Base-by-base conservation (phyloP, 257 asterid genomes). In the Penstemon barbatus region DNA sequence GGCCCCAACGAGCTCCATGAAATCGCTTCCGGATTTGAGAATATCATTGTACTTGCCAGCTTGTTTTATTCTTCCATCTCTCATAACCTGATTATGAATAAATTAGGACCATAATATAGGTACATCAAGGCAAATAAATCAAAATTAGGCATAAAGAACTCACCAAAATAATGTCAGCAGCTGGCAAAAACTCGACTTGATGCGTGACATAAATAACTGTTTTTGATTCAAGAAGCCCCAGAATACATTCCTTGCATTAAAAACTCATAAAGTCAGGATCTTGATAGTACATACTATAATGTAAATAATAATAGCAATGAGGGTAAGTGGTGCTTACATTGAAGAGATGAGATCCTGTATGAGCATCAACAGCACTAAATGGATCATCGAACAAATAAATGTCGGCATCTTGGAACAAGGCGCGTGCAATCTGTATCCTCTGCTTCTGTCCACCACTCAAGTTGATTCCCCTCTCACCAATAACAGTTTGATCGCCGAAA, bases 401-500 rank as follows among this genome's bases (percentile, higher is more conserved):
- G 51, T 88, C 92, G 4, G 92, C 95, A 71, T 92, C 92, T 70
- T 92, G 95, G 71, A 85, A 90, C 7, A 86, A 72, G 33, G 97
- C 96, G 6, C 98, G 87, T 7, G 98, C 97, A 69, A 92, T 88
- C 77, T 92, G 98, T 70, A 89, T 82, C 75, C 97, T 79, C 77
- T 89, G 97, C 74, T 89, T 92, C 84, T 87, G 97, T 13, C 97
- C 97, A 18, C 95, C 97, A 49, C 98, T 90, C 83, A 89, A 81
- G 71, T 92, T 92, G 73, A 92, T 87, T 68, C 98, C 98, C 57
- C 98, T 74, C 83, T 92, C 97, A 12, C 98, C 98, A 58, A 92
- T 81, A 68, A 87, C 84, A 15, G 96, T 88, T 71, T 87, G 95
- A 84, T 92, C 98, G 3, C 97, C 97, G 71, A 74, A 84, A 0